phyloP scores from a whole-genome alignment of 2,329 filamentous ascomycete genomes.

The Fusarium fujikuroi region DNA sequence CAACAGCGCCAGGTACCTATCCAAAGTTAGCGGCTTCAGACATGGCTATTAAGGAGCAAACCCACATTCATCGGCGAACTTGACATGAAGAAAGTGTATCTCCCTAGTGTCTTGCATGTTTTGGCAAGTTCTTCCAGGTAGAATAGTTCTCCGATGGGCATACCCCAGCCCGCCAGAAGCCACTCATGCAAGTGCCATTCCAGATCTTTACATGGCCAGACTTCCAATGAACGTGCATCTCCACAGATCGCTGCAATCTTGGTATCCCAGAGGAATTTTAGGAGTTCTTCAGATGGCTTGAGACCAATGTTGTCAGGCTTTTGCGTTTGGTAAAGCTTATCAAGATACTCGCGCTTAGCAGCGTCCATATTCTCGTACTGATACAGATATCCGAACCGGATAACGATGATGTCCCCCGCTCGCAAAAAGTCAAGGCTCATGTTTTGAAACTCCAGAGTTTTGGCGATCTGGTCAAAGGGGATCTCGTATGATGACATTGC shows the following conservation, averaged over 20 bases:
- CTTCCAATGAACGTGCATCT: conserved; percentile 54
- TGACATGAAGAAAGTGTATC: conserved; percentile 61
- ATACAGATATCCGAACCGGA: conserved; percentile 36
- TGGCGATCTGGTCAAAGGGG: conserved; percentile 25
- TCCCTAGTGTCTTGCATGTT: conserved; percentile 61
- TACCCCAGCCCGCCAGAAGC: conserved; percentile 60
- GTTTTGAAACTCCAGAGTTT: conserved; percentile 18
- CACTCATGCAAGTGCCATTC: conserved; percentile 52
- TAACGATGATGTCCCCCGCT: conserved; percentile 30
- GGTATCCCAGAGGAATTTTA: conserved; percentile 56
- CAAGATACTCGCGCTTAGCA: conserved; percentile 21
- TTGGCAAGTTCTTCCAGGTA: conserved; percentile 49
- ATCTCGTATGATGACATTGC: conserved; percentile 30
- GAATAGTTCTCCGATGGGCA: conserved; percentile 53
- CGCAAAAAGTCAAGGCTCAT: conserved; percentile 7
- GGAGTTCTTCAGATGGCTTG: conserved; percentile 48
- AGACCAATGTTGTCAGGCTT: conserved; percentile 50
- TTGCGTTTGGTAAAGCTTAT: conserved; percentile 22
- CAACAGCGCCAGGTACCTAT: conserved; percentile 28
- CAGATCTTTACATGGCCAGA: conserved; percentile 45
- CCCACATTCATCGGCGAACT: conserved; percentile 56
- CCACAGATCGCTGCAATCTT: conserved; percentile 56
- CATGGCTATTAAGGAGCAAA: background rate
- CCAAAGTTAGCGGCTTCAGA: background rate
- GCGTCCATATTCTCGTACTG: conserved; percentile 32